Percentiles rank a stretch among this genome's conserved stretches.
Evolutionary conservation across 75 land plant species (phyloP).

Genomic region (Chamaecyparis obtusa): DNA sequence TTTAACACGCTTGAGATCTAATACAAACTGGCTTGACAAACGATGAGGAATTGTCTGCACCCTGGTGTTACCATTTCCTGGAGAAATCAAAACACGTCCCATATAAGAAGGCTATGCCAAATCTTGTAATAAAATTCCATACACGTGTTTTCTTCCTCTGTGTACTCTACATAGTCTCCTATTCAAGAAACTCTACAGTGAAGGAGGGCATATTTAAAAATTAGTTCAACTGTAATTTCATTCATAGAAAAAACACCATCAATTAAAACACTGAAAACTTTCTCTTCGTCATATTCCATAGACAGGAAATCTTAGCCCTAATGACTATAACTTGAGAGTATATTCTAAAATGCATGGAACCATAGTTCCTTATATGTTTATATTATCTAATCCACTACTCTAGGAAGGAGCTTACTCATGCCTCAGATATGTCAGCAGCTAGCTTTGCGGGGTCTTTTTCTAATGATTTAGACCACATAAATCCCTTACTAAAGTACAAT

Average conservation of each 20-base stretch:
- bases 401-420: neutral
- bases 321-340: neutral
- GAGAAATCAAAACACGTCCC: neutral
- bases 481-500: neutral
- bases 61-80: neutral
- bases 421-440: neutral
- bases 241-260: neutral
- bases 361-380: neutral
- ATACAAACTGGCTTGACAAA: neutral
- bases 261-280: neutral
- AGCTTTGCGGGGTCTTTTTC: neutral
- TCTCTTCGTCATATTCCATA: neutral
- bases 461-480: neutral
- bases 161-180: neutral
- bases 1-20: neutral
- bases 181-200: neutral
- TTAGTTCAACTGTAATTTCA: neutral
- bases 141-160: neutral
- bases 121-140: neutral
- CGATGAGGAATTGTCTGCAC: neutral
- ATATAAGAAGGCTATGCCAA: neutral
- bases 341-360: neutral
- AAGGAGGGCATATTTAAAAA: neutral
- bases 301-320: neutral
- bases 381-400: neutral